These are phyloP conservation scores for Paramecium primaurelia DNA, from an alignment of 73 alveolate genomes.

Conservation along the genomic window DNA sequence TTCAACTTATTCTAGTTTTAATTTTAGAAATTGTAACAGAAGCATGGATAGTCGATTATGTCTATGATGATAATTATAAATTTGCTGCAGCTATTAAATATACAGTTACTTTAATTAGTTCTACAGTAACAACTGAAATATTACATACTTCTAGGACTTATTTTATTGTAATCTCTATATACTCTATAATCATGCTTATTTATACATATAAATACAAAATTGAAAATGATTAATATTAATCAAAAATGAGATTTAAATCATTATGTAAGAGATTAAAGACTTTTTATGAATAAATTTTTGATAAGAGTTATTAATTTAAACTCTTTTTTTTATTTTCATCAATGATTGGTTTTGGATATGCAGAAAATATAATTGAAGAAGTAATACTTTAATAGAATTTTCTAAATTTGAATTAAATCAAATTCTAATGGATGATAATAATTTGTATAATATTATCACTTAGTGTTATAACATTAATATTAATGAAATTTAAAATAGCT, in stretches of 20 bases:
- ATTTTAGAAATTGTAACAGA: neutral
- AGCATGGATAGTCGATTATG: neutral
- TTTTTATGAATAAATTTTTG: neutral
- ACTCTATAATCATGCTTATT: neutral
- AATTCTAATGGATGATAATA: neutral
- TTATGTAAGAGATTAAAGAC: neutral
- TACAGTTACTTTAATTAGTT: neutral
- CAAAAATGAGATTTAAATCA: neutral
- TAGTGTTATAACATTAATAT: neutral
- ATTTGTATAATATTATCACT: neutral
- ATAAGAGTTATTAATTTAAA: neutral
- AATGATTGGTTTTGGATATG: neutral
- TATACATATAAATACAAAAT: neutral
- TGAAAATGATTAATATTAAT: neutral
- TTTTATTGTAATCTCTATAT: neutral
- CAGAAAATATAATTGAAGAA: neutral
- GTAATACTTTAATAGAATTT: neutral
- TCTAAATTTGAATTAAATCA: neutral
- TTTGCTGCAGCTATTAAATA: conserved; percentile 4
- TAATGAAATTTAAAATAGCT: neutral
- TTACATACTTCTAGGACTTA: neutral
- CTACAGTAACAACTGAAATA: neutral
- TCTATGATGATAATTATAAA: neutral
- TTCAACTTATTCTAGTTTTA: neutral
- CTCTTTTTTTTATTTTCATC: neutral